phyloP scores from a whole-genome alignment of 768 basidiomycete genomes.

The Leccinum variicolor region DNA sequence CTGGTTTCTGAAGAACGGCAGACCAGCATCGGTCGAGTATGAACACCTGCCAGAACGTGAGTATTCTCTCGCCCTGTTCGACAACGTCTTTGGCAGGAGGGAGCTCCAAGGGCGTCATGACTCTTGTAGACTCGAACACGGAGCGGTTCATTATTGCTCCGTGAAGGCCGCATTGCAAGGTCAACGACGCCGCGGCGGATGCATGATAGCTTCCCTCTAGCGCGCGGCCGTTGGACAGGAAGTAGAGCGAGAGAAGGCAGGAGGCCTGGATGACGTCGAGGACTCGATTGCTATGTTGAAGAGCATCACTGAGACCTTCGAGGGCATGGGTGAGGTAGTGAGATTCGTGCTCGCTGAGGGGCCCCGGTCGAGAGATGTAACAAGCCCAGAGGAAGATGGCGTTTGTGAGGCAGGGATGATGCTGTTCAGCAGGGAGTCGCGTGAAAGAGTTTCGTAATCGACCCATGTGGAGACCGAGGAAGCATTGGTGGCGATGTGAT shows the following conservation, averaged over 20 bases:
- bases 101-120: conserved; percentile 40
- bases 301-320: conserved; percentile 59
- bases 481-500: conserved; percentile 72
- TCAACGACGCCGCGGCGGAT: conserved; percentile 68
- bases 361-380: conserved; percentile 70
- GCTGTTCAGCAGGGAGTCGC: conserved; percentile 53
- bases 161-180: conserved; percentile 72
- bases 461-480: conserved; percentile 66
- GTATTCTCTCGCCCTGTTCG: conserved; percentile 67
- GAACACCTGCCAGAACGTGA: conserved; percentile 83
- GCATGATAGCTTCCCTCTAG: conserved; percentile 79
- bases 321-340: conserved; percentile 66
- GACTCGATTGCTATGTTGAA: conserved; percentile 51
- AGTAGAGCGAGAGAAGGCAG: conserved; percentile 72
- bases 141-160: conserved; percentile 33
- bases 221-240: conserved; percentile 70
- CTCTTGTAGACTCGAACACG: conserved; percentile 34
- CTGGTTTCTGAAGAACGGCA: conserved; percentile 64
- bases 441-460: conserved; percentile 60
- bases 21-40: conserved; percentile 82
- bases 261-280: conserved; percentile 76
- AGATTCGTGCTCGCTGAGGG: conserved; percentile 67
- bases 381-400: conserved; percentile 83
- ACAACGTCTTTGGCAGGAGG: conserved; percentile 57
- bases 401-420: conserved; percentile 75